A percentile compares a stretch with the other conserved stretches of the same genome.
These are phyloP conservation scores for Chalaropsis ovoidea DNA, from an alignment of 2,329 filamentous ascomycete genomes.

Conservation along the genomic window DNA sequence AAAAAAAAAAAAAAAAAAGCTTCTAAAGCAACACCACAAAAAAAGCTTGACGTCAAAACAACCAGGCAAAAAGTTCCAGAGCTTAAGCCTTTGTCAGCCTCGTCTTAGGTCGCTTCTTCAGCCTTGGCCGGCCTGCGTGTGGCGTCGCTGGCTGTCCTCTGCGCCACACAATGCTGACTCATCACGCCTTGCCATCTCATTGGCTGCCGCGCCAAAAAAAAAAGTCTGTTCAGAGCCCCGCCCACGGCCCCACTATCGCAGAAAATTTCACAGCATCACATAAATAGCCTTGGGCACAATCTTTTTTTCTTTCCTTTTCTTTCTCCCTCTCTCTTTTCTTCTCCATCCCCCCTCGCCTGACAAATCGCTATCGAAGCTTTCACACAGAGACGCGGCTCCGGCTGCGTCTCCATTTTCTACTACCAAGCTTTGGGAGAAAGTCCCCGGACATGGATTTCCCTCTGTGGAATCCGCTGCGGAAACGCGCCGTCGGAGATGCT, in stretches of 20 bases:
- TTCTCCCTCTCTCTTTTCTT: slow-evolving; percentile 31
- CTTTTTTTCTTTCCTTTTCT: slow-evolving; percentile 25
- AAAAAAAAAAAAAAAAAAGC: too few relatives aligned
- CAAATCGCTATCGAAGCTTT: slow-evolving; percentile 99
- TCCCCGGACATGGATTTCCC: slow-evolving; percentile 73
- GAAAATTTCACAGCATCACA: slow-evolving; percentile 13
- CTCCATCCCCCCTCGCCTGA: slow-evolving; percentile 80
- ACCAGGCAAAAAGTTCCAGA: background rate
- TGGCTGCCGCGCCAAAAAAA: background rate
- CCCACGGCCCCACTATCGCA: slow-evolving; percentile 17
- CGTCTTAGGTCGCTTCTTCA: background rate
- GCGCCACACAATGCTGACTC: background rate
- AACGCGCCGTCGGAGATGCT: slow-evolving; percentile 99
- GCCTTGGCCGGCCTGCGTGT: background rate
- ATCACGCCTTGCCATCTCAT: background rate
- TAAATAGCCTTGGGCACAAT: slow-evolving; percentile 6
- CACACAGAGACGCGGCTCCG: slow-evolving; percentile 56
- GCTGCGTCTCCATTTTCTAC: slow-evolving; percentile 31
- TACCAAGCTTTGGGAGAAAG: slow-evolving; percentile 95
- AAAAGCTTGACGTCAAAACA: background rate
- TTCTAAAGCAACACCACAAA: background rate
- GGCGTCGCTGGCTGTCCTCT: background rate
- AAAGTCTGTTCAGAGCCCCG: background rate
- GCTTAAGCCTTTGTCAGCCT: slow-evolving; percentile 11
- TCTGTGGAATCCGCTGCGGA: slow-evolving; percentile 53